These are phyloP conservation scores for Clonostachys byssicola DNA, from an alignment of 2,329 filamentous ascomycete genomes.

Conservation along the genomic window DNA sequence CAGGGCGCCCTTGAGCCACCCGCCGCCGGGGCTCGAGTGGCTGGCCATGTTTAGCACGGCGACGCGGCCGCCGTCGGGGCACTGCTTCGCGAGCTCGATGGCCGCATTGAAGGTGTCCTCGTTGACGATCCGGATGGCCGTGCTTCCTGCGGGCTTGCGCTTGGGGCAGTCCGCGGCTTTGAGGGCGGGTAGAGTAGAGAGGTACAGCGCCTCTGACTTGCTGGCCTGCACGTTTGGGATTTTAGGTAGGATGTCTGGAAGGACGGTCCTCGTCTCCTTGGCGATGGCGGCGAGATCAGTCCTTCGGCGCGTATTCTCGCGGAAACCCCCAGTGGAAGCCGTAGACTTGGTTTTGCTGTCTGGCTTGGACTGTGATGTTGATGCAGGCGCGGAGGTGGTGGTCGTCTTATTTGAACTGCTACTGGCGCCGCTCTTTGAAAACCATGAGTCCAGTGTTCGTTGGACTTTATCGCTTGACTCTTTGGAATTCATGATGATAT, in stretches of 20 bases:
- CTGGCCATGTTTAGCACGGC: constrained; percentile 66
- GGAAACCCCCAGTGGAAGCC: no score
- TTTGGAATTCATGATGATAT: neutral
- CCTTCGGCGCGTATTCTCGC: neutral
- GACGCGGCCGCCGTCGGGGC: constrained; percentile 26
- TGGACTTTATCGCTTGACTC: constrained; percentile 6
- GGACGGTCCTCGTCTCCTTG: constrained; percentile 37
- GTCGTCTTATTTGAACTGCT: neutral
- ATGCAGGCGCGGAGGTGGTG: neutral
- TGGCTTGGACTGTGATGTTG: neutral
- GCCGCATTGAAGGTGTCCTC: constrained; percentile 56
- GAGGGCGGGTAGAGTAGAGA: constrained; percentile 30
- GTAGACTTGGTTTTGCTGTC: no score
- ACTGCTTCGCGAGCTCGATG: constrained; percentile 16
- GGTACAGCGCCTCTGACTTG: constrained; percentile 29
- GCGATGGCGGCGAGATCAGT: constrained; percentile 32
- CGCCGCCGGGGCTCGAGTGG: constrained; percentile 52
- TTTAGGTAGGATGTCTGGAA: constrained; percentile 40
- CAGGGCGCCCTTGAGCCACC: constrained; percentile 55
- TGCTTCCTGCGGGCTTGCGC: neutral
- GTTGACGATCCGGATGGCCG: constrained; percentile 43
- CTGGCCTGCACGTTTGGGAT: constrained; percentile 31
- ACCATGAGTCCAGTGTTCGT: constrained; percentile 18
- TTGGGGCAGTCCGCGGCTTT: constrained; percentile 34
- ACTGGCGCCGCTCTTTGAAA: constrained; percentile 5